phyloP scores from a whole-genome alignment of 495 filamentous ascomycete species.

The Penicillium desertorum region DNA sequence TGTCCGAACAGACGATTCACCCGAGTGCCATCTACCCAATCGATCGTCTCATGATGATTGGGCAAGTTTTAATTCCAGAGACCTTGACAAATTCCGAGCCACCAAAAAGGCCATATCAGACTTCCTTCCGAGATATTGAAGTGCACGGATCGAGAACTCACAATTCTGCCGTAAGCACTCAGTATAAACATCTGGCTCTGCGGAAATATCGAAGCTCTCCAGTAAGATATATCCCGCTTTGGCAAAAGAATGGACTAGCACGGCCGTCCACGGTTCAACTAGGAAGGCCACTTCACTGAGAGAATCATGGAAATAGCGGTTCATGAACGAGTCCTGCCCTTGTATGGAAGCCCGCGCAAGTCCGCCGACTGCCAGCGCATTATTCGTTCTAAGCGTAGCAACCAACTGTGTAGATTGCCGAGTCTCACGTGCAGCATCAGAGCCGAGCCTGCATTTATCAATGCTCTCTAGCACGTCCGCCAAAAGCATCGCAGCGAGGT shows the following conservation, averaged over 20 bases:
- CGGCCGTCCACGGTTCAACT: slow-evolving; percentile 48
- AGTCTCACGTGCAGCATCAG: slow-evolving; percentile 23
- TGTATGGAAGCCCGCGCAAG: slow-evolving; percentile 35
- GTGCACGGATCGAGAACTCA: slow-evolving; percentile 38
- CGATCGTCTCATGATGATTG: background rate
- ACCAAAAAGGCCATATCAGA: slow-evolving; percentile 43
- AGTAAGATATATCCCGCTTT: slow-evolving; percentile 40
- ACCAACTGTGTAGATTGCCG: slow-evolving; percentile 31
- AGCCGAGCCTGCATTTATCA: slow-evolving; percentile 29
- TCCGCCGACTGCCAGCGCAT: slow-evolving; percentile 37
- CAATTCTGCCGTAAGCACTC: slow-evolving; percentile 24
- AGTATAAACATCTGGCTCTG: slow-evolving; percentile 6
- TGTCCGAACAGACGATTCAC: no score
- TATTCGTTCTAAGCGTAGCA: slow-evolving; percentile 30
- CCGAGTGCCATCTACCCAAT: background rate
- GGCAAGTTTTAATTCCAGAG: slow-evolving; percentile 13
- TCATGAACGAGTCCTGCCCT: slow-evolving; percentile 14
- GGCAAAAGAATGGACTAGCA: slow-evolving; percentile 44
- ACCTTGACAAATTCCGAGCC: slow-evolving; percentile 15
- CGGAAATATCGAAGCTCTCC: slow-evolving; percentile 11
- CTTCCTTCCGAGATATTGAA: slow-evolving; percentile 45
- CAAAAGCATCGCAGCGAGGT: slow-evolving; percentile 46
- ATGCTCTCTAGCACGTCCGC: slow-evolving; percentile 46
- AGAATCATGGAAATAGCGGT: slow-evolving; percentile 25
- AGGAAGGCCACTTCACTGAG: slow-evolving; percentile 40